A percentile compares a stretch with the other conserved stretches of the same genome.
phyloP scores from a whole-genome alignment of 345 rosid species.

The Moringa oleifera region DNA sequence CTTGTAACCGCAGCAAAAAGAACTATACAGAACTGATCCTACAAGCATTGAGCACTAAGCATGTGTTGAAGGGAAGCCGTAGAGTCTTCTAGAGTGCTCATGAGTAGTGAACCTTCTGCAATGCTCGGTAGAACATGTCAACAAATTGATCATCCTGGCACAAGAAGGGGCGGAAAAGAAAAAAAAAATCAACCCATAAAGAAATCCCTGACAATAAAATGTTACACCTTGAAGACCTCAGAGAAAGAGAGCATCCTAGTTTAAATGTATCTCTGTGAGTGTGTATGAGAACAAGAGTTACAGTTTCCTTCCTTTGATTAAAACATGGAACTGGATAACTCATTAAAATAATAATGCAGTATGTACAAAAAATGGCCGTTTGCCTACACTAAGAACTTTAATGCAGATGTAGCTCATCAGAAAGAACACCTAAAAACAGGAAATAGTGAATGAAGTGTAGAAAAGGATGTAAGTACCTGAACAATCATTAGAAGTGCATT shows the following conservation, averaged over 20 bases:
- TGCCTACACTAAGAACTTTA: background rate
- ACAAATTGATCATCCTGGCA: slow-evolving; percentile 62
- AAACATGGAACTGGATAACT: background rate
- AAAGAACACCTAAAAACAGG: background rate
- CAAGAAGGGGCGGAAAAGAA: slow-evolving; percentile 5
- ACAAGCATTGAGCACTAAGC: slow-evolving; percentile 18
- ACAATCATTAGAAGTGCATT: slow-evolving; percentile 56
- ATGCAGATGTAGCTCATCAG: background rate
- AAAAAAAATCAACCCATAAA: background rate
- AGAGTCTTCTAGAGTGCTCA: slow-evolving; percentile 22
- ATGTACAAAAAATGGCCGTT: background rate
- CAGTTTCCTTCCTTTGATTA: no score
- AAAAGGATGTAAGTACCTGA: slow-evolving; percentile 36
- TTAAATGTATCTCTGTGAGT: no score
- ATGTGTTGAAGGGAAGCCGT: slow-evolving; percentile 9
- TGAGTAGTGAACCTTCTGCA: slow-evolving; percentile 40
- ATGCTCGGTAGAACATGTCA: slow-evolving; percentile 53
- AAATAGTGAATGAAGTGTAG: background rate
- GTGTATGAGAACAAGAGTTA: background rate
- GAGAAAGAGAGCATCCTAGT: background rate
- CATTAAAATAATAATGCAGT: background rate
- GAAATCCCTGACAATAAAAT: no score
- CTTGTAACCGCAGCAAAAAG: background rate
- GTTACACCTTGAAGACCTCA: background rate
- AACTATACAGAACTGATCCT: slow-evolving; percentile 19